Base-by-base conservation (phyloP, 106 monocot genomes). In the Gastrodia elata region DNA sequence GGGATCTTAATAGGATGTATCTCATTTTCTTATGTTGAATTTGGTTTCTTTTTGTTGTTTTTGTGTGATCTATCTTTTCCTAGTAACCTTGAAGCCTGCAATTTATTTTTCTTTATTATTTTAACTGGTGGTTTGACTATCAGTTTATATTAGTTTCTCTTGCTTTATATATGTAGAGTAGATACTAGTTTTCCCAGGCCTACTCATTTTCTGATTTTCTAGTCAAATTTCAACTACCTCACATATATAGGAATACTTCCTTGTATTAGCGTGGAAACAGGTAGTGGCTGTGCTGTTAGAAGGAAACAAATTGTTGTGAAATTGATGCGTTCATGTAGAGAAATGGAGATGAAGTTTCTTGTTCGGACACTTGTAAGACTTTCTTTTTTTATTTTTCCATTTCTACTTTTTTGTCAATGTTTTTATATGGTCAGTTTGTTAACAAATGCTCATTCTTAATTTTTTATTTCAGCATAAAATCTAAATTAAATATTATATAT, bases 331-430 rank as follows among this genome's bases (percentile, higher is more conserved):
- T 89, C 85, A 32, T 95, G 95, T 77, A 89, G 95, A 87, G 95
- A 92, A 87, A 89, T 82, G 82, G 95, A 95, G 80, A 89, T 92
- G 75, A 95, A 95, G 78, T 96, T 92, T 83, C 80, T 90, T 73
- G 87, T 96, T 74, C 82, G 96, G 58, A 90, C 90, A 39, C 83
- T 96, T 84, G 92, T 95, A 71, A 89, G 85, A 41, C 8, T 59
- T 64, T 30, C 24, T 58, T 25, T 77, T 58, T 68, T 18, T 0
- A 16, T 68, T 39, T 38, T 39, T 1, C 36, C n/a, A 3, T 39
- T 59, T 3, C 59, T 8, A 4, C 11, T 59, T n/a, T 2, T 68
- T 38, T 68, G 7, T 39, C 24, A 8, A 16, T 68, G 24, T 5
- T 9, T 24, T 39, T 68, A 39, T 16, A 67, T 10, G 16, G n/a